Evolutionary conservation across 495 filamentous ascomycete genomes (phyloP).

Genomic region (Symbiotaphrina buchneri): DNA sequence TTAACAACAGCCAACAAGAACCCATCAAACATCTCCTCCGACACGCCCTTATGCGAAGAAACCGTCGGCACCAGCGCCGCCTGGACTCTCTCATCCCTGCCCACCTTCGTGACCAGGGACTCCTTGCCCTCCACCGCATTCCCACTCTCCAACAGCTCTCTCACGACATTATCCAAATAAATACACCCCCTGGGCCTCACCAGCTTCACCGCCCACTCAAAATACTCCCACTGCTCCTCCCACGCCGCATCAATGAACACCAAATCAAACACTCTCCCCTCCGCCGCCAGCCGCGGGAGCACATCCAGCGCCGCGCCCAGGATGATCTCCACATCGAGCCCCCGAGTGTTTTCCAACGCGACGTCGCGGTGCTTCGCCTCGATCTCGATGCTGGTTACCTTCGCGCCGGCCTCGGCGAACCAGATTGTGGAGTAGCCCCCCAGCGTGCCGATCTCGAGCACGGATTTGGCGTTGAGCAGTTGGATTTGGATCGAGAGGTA

Average conservation of each 20-base stretch:
- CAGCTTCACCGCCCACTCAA: conserved; percentile 20
- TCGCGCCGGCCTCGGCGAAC: conserved; percentile 16
- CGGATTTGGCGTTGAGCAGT: conserved; percentile 13
- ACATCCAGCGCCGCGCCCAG: conserved; percentile 21
- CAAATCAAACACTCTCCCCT: conserved; percentile 22
- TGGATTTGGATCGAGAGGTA: conserved; percentile 18
- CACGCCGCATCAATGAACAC: conserved; percentile 28
- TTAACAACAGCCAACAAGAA: too few relatives aligned
- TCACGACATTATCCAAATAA: conserved; percentile 26
- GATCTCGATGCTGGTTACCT: conserved; percentile 24
- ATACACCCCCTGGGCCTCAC: conserved; percentile 14
- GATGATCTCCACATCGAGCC: too few relatives aligned
- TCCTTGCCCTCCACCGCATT: conserved; percentile 5
- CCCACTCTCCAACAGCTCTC: conserved; percentile 8
- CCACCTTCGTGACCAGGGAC: too few relatives aligned
- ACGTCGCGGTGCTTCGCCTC: conserved; percentile 16
- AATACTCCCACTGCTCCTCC: conserved; percentile 23
- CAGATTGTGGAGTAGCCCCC: conserved; percentile 29
- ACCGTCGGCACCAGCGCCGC: too few relatives aligned
- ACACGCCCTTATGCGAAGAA: too few relatives aligned
- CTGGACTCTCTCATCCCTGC: too few relatives aligned
- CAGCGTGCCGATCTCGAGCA: conserved; percentile 28
- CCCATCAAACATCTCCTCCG: too few relatives aligned
- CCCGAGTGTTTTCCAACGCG: conserved; percentile 19
- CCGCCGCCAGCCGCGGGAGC: conserved; percentile 15